These are phyloP conservation scores for Cryptosporidium parvum DNA, from an alignment of 169 alveolate species.

Conservation along the genomic window DNA sequence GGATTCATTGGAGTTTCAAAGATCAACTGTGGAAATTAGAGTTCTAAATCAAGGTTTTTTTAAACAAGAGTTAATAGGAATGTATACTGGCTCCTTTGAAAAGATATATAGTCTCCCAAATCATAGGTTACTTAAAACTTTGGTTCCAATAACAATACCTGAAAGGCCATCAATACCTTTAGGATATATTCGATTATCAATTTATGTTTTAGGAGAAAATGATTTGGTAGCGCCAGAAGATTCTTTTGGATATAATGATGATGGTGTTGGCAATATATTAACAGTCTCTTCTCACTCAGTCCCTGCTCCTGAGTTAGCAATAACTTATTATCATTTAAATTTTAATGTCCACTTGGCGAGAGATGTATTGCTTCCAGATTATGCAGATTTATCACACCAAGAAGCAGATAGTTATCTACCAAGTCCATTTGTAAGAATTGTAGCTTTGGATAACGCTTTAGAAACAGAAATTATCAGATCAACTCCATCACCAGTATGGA, in stretches of 20 bases:
- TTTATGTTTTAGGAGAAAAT: constrained; percentile 61
- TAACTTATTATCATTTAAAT: constrained; percentile 70
- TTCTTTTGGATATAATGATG: constrained; percentile 41
- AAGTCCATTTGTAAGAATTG: constrained; percentile 71
- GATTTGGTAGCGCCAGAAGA: constrained; percentile 69
- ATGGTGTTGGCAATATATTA: constrained; percentile 1
- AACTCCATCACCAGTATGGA: constrained; percentile 73
- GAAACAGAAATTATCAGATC: constrained; percentile 58
- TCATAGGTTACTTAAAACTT: constrained; percentile 39
- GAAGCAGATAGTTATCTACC: constrained; percentile 73
- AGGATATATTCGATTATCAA: constrained; percentile 71
- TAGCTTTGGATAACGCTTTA: constrained; percentile 54
- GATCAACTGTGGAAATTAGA: constrained; percentile 67
- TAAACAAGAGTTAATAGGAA: constrained; percentile 65
- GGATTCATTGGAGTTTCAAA: constrained; percentile 45
- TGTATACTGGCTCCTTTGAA: constrained; percentile 76
- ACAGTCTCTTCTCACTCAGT: constrained; percentile 22
- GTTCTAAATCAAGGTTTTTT: constrained; percentile 73
- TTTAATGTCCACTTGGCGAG: constrained; percentile 67
- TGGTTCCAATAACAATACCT: constrained; percentile 76
- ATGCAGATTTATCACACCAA: constrained; percentile 72
- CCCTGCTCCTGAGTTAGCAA: constrained; percentile 72
- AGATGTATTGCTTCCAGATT: constrained; percentile 69
- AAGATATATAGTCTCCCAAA: constrained; percentile 56
- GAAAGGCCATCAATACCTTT: constrained; percentile 76